Base-by-base conservation (phyloP, 345 rosid species). In the Dipteronia sinensis region DNA sequence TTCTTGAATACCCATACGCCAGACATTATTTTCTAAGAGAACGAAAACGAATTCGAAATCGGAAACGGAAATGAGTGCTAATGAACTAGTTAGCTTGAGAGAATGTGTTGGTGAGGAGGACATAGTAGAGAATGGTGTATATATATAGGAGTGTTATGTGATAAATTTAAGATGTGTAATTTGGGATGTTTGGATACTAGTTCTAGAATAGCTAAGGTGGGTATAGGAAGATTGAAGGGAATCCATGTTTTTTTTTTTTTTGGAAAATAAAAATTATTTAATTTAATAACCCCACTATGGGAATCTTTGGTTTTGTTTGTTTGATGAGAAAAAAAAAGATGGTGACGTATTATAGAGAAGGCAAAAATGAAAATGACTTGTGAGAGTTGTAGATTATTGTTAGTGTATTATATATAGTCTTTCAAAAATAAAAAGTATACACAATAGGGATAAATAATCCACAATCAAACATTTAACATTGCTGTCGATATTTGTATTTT, bases 1-100 rank as follows among this genome's bases (percentile, higher is more conserved):
- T 92, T 85, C 78, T 83, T 86, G 87, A 94, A 90, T 56, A 88
- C 83, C 98, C 98, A 94, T 59, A 92, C 94, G 5, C 97, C 98
- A 0, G 97, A 87, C 98, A 94, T 94, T 77, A 42, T 80, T 63
- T 16, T 23, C 7, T 6, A 34, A 34, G 38, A 34, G 38, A 34
- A 34, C 6, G 38, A 34, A 34, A 34, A 34, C 38, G 38, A 34
- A 34, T 34, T 34, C 38, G 38, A 34, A 34, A 34, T 3, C 38
- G 38, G 38, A 34, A 4, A 34, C 38, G 38, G 4, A 34, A 34
- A 34, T 34, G 38, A 34, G 6, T 34, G 38, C 38, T 34, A 34
- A 34, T 34, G 38, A 34, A 34, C 7, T 34, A 34, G 6, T 34
- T 34, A 34, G 4, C 38, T 34, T 34, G 38, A 34, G 6, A 34